A percentile compares a stretch with the other conserved stretches of the same genome.
phyloP scores from a whole-genome alignment of 176 grass and related monocot genomes.

The Ananas comosus region DNA sequence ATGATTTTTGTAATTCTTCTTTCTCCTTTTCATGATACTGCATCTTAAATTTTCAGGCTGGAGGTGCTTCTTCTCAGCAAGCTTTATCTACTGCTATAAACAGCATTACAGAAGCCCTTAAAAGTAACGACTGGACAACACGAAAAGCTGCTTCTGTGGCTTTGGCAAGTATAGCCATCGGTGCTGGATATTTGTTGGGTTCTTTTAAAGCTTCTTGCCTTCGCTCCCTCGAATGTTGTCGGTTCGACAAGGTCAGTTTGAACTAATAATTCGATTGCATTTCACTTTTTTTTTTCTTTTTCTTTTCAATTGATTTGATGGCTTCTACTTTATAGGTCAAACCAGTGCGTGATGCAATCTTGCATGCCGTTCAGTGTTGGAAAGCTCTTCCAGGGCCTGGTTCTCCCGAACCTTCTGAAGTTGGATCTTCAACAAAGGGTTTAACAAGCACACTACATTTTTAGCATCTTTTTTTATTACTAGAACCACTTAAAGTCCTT shows the following conservation, averaged over 20 bases:
- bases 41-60: slow-evolving; percentile 43
- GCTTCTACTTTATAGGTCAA: slow-evolving; percentile 20
- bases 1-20: slow-evolving; percentile 13
- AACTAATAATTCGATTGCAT: not conserved
- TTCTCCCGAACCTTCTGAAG: slow-evolving; percentile 82
- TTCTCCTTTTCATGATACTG: not conserved
- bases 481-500: too few relatives aligned
- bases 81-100: slow-evolving; percentile 58
- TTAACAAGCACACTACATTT: slow-evolving; percentile 5
- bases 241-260: slow-evolving; percentile 80
- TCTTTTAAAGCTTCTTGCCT: slow-evolving; percentile 64
- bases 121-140: slow-evolving; percentile 82
- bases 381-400: slow-evolving; percentile 65
- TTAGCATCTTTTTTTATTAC: slow-evolving; percentile 4
- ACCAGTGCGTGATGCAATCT: slow-evolving; percentile 82
- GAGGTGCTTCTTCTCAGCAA: slow-evolving; percentile 63
- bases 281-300: not conserved
- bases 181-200: slow-evolving; percentile 51
- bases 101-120: slow-evolving; percentile 67
- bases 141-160: slow-evolving; percentile 70
- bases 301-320: not conserved
- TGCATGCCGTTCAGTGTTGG: slow-evolving; percentile 80
- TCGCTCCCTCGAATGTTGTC: slow-evolving; percentile 73
- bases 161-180: slow-evolving; percentile 66
- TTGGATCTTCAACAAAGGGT: slow-evolving; percentile 90